Conservation (phyloP, 495 filamentous ascomycete genomes). For the Aspergillus kassunensis region DNA sequence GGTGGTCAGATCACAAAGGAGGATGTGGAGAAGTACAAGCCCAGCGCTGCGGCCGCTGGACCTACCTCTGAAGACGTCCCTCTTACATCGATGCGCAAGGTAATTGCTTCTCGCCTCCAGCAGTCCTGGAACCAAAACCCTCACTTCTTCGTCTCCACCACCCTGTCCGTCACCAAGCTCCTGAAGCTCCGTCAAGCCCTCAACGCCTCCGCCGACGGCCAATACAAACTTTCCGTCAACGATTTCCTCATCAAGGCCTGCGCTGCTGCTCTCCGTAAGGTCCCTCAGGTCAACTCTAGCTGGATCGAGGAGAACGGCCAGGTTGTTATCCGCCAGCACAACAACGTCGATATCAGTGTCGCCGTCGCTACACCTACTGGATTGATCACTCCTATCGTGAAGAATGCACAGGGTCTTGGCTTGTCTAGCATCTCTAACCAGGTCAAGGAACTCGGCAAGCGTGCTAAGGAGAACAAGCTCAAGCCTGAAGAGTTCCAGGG, state of each 20-base stretch:
- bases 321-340: slow-evolving; percentile 82
- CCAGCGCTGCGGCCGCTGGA: slow-evolving; percentile 48
- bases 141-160: slow-evolving; percentile 92
- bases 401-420: slow-evolving; percentile 75
- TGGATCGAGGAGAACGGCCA: slow-evolving; percentile 79
- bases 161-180: slow-evolving; percentile 87
- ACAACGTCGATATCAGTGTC: slow-evolving; percentile 84
- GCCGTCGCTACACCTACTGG: slow-evolving; percentile 92
- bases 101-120: slow-evolving; percentile 85
- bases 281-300: slow-evolving; percentile 91
- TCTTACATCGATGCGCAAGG: slow-evolving; percentile 92
- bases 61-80: slow-evolving; percentile 80
- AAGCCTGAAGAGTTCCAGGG: slow-evolving; percentile 99
- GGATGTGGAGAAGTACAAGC: slow-evolving; percentile 83
- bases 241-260: slow-evolving; percentile 99
- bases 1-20: slow-evolving; percentile 85
- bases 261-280: slow-evolving; percentile 81
- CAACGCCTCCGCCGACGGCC: slow-evolving; percentile 80
- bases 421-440: slow-evolving; percentile 79
- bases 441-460: slow-evolving; percentile 95
- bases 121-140: slow-evolving; percentile 90
- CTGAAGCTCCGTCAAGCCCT: slow-evolving; percentile 92
- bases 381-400: slow-evolving; percentile 97
- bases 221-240: slow-evolving; percentile 98
- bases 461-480: slow-evolving; percentile 93